phyloP scores from a whole-genome alignment of 257 asterid species.

The Solanum bulbocastanum region DNA sequence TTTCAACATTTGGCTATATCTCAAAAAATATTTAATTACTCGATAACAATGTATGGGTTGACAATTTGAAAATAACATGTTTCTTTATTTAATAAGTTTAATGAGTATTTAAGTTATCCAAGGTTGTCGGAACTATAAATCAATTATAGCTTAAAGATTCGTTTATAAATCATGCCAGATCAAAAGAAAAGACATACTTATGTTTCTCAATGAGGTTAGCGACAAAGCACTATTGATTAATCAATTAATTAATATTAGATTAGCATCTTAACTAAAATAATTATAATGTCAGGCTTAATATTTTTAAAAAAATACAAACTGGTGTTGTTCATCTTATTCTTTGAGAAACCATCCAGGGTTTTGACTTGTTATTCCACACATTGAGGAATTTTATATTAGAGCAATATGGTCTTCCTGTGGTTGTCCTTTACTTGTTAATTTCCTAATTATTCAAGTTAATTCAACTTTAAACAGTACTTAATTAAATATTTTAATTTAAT shows the following conservation, averaged over 20 bases:
- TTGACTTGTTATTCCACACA: background rate
- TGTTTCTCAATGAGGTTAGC: constrained; percentile 19
- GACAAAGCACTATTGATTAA: background rate
- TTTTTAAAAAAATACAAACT: background rate
- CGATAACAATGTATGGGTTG: background rate
- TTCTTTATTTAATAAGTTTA: background rate
- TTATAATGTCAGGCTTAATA: background rate
- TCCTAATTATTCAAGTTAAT: background rate
- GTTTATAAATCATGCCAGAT: constrained; percentile 1
- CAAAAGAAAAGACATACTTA: constrained; percentile 26
- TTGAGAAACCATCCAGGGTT: background rate
- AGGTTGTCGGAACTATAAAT: constrained; percentile 23
- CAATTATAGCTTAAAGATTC: constrained; percentile 9
- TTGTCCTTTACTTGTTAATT: background rate
- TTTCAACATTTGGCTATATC: background rate
- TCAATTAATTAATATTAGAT: background rate
- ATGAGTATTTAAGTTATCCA: constrained; percentile 13
- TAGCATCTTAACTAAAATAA: background rate
- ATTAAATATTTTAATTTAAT: background rate
- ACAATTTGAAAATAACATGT: background rate
- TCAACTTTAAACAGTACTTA: background rate
- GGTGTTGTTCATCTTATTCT: background rate
- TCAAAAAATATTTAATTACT: background rate
- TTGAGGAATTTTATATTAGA: background rate
- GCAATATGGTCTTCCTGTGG: background rate